Evolutionary conservation across 2,329 filamentous ascomycete genomes (phyloP), one percentile per base, ranked within the genome.

Genomic region (Xylariaceae sp.): DNA sequence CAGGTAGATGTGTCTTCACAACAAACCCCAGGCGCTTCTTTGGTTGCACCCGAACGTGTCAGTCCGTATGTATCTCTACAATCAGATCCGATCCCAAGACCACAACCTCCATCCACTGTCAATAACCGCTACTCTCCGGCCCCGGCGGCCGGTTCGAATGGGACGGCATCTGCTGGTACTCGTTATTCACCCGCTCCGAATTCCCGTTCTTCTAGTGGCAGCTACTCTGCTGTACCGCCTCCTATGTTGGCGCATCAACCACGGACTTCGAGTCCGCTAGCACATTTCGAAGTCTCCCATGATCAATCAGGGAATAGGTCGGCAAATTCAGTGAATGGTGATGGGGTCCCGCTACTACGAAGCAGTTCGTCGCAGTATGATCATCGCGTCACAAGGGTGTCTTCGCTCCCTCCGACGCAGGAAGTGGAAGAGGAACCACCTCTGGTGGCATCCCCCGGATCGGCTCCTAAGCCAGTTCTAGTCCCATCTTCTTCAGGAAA

Each of bases 251-350:
- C 79, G 37, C 79, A 84, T 56, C 74, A 80, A 50, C 81, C 82
- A 7, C 71, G 82, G 51, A 85, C 82, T 2, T 85, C 81, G 2
- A 85, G 82, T 52, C 82, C 82, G 1, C 63, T 85, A 47, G 81
- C 81, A 5, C 79, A 85, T 54, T 83, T 82, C 47, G 81, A 84
- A 59, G 70, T 73, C 10, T 71, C 69, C 6, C 68, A 70, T 42
- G 69, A 71, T 23, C 66, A 67, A 37, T 48, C 65, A 6, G 61
- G 63, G 38, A 53, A 61, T 32, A 62, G 56, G 52, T 58, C 56
- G 37, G 54, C 12, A 17, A 58, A 49, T 32, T 56, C 62, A 5
- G 47, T 48, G 6, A 68, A 70, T 45, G 64, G 63, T 5, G 75
- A 79, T n/a, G 52, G 52, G 14, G 50, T 61, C n/a, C 59, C 68